Percentiles rank a stretch among this genome's conserved stretches.
These are phyloP conservation scores for Tolypocladium nubicola DNA, from an alignment of 2,329 filamentous ascomycete species.

Conservation along the genomic window DNA sequence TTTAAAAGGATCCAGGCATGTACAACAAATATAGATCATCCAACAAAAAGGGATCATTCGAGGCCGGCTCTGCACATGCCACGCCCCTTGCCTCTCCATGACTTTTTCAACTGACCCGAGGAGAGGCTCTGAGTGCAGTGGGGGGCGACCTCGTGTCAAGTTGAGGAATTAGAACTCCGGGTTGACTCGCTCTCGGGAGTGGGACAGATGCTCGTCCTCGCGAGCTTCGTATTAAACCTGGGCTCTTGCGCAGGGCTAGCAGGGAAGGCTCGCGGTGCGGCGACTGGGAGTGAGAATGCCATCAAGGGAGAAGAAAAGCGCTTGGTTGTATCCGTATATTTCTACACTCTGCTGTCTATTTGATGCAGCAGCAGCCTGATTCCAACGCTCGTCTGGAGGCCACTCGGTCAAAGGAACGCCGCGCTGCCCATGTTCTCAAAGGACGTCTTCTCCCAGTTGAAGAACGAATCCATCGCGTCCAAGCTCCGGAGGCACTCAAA, in stretches of 20 bases:
- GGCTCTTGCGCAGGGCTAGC: no score
- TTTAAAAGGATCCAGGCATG: neutral
- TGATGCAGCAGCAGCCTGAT: neutral
- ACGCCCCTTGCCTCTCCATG: no score
- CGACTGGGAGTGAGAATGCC: no score
- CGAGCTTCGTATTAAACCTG: no score
- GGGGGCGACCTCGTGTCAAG: no score
- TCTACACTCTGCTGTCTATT: neutral
- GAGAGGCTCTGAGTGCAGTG: no score
- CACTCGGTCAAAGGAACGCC: neutral
- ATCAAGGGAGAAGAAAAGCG: no score
- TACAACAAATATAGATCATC: neutral
- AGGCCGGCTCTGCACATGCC: neutral
- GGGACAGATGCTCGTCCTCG: no score
- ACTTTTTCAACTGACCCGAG: no score
- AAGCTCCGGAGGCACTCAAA: conserved; percentile 1
- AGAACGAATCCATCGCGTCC: conserved; percentile 2
- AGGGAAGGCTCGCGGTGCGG: neutral
- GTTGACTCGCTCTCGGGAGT: no score
- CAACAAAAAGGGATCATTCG: neutral
- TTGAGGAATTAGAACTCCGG: no score
- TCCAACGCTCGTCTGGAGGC: neutral
- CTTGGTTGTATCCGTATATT: no score
- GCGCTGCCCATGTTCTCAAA: conserved; percentile 1
- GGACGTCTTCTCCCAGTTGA: conserved; percentile 1